phyloP scores from a whole-genome alignment of 352 stramenopile species.

The Phytophthora sojae region DNA sequence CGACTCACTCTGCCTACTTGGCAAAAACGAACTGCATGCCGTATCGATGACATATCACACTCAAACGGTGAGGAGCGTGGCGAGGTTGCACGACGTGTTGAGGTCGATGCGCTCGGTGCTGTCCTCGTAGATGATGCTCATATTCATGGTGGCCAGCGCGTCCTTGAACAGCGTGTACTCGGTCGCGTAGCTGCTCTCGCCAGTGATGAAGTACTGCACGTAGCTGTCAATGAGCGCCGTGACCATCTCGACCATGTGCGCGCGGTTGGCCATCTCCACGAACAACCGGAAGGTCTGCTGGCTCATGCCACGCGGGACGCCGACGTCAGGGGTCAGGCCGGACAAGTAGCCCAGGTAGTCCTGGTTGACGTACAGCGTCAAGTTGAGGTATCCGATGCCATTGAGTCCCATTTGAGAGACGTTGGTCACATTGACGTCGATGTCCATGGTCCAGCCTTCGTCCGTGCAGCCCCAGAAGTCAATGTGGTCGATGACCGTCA shows the following conservation, averaged over 20 bases:
- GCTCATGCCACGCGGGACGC: constrained; percentile 54
- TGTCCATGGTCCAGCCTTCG: constrained; percentile 48
- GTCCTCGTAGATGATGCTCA: constrained; percentile 68
- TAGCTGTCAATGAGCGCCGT: constrained; percentile 41
- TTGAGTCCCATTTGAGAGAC: constrained; percentile 59
- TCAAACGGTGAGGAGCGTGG: constrained; percentile 28
- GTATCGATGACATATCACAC: neutral
- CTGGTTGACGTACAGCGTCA: constrained; percentile 68
- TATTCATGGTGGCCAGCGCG: constrained; percentile 55
- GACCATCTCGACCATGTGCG: constrained; percentile 56
- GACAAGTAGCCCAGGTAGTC: constrained; percentile 69
- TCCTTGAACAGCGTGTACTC: constrained; percentile 49
- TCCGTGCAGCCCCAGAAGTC: constrained; percentile 52
- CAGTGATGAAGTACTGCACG: constrained; percentile 64
- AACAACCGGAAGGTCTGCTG: constrained; percentile 42
- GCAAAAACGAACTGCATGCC: constrained; percentile 17
- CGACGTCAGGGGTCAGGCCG: constrained; percentile 42
- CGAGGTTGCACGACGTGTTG: constrained; percentile 42
- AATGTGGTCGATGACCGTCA: constrained; percentile 66
- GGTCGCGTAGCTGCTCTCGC: constrained; percentile 50
- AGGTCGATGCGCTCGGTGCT: constrained; percentile 38
- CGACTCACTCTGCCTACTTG: constrained; percentile 21
- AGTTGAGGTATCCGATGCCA: constrained; percentile 69
- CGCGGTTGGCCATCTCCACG: constrained; percentile 28
- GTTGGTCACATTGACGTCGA: constrained; percentile 71